Evolutionary conservation across 495 filamentous ascomycete genomes (phyloP).

Genomic region (Penicillium cosmopolitanum): DNA sequence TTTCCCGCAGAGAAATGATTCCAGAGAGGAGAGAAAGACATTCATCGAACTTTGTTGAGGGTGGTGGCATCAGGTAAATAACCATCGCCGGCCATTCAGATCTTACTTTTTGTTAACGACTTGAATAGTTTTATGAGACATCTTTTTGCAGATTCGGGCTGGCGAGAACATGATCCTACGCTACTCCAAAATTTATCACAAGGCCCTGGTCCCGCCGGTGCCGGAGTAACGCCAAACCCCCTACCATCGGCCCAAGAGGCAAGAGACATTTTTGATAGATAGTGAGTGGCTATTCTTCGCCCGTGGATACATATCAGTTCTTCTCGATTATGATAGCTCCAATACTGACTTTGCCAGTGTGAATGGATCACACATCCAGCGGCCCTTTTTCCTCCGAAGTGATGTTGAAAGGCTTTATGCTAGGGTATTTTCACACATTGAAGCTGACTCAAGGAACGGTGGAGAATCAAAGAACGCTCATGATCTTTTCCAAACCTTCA

Average conservation of each 20-base stretch:
- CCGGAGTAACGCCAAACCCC: constrained; percentile 20
- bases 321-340: not conserved
- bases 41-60: constrained; percentile 28
- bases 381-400: constrained; percentile 31
- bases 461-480: constrained; percentile 6
- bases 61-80: constrained; percentile 27
- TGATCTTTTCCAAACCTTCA: constrained; percentile 29
- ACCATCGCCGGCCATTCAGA: not conserved
- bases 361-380: constrained; percentile 31
- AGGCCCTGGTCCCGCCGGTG: constrained; percentile 19
- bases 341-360: constrained; percentile 18
- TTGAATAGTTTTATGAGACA: constrained; percentile 30
- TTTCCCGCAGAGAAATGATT: not conserved
- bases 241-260: constrained; percentile 25
- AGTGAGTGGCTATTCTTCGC: constrained; percentile 18
- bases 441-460: not conserved
- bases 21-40: not conserved
- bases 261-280: constrained; percentile 27
- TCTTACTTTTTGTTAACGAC: not conserved
- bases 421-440: constrained; percentile 5
- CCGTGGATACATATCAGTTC: not conserved
- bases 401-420: constrained; percentile 22
- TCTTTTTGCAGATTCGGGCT: constrained; percentile 30
- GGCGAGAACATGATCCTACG: constrained; percentile 30
- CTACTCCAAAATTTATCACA: constrained; percentile 29